phyloP scores from a whole-genome alignment of 345 rosid species.

The Boechera stricta region DNA sequence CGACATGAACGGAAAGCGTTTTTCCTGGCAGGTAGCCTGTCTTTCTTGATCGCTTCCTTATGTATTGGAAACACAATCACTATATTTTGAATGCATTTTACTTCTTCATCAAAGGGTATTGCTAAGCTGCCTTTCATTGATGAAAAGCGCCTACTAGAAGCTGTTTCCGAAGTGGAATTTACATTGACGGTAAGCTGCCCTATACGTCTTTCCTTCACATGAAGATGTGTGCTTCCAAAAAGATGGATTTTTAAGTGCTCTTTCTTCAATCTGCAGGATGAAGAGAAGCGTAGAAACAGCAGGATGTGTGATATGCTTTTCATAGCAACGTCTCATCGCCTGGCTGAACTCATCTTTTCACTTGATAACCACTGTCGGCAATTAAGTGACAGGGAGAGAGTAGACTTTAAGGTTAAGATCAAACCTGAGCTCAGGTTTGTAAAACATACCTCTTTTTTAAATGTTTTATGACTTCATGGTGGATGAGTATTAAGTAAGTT shows the following conservation, averaged over 20 bases:
- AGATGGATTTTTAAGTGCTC: not conserved
- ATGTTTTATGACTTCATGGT: conserved; percentile 3
- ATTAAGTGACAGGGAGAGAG: conserved; percentile 55
- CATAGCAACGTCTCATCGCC: conserved; percentile 77
- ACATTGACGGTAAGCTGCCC: conserved; percentile 69
- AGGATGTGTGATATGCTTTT: conserved; percentile 89
- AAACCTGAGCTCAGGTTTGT: conserved; percentile 84
- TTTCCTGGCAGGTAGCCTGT: conserved; percentile 78
- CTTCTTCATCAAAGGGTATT: conserved; percentile 62
- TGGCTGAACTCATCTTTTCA: conserved; percentile 80
- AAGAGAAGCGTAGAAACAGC: conserved; percentile 87
- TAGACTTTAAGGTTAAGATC: conserved; percentile 63
- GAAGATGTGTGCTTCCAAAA: conserved; percentile 24
- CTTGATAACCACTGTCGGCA: conserved; percentile 79
- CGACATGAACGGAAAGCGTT: conserved; percentile 97
- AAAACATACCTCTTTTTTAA: not conserved
- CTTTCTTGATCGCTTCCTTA: conserved; percentile 17
- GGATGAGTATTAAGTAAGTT: not conserved
- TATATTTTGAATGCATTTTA: conserved; percentile 2
- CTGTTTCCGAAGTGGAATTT: conserved; percentile 74
- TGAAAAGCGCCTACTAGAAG: conserved; percentile 82
- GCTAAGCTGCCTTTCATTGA: conserved; percentile 97
- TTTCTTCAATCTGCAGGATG: conserved; percentile 60
- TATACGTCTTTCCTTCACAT: not conserved
- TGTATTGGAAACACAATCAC: conserved; percentile 19